These are phyloP conservation scores for Xylariales sp. DNA, from an alignment of 2,329 filamentous ascomycete species.

Conservation along the genomic window DNA sequence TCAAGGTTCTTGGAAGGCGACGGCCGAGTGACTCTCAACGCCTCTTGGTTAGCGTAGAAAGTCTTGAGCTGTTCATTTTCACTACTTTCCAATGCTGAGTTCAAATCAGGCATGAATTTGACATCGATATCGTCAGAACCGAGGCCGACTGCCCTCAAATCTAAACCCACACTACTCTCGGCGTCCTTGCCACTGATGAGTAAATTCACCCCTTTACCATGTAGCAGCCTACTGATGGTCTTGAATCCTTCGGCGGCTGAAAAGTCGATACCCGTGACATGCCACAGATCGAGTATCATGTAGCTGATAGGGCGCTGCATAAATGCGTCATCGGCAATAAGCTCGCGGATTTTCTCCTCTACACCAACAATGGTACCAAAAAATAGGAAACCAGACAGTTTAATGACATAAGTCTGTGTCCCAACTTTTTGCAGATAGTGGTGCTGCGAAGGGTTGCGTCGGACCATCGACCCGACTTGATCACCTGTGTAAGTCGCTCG, in stretches of 20 bases:
- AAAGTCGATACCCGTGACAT: constrained; percentile 94
- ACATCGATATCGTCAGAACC: constrained; percentile 79
- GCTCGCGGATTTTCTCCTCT: constrained; percentile 83
- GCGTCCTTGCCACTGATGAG: constrained; percentile 85
- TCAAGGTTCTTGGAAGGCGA: constrained; percentile 59
- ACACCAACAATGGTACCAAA: constrained; percentile 98
- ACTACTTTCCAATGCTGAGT: constrained; percentile 91
- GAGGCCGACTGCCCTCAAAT: constrained; percentile 85
- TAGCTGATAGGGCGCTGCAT: constrained; percentile 83
- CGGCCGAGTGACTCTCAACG: constrained; percentile 61
- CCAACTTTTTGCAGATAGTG: constrained; percentile 88
- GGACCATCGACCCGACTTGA: constrained; percentile 89
- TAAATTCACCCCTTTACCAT: constrained; percentile 80
- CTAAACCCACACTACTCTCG: constrained; percentile 79
- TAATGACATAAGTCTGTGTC: constrained; percentile 88
- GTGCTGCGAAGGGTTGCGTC: constrained; percentile 89
- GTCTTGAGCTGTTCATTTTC: constrained; percentile 93
- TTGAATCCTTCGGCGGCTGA: constrained; percentile 96
- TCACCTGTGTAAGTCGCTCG: constrained; percentile 90
- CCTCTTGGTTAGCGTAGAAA: constrained; percentile 77
- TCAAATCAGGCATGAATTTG: constrained; percentile 86
- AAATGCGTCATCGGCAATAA: constrained; percentile 88
- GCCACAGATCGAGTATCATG: constrained; percentile 86
- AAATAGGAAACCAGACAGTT: constrained; percentile 95
- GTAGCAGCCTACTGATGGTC: constrained; percentile 86